phyloP scores from a whole-genome alignment of 2,329 filamentous ascomycete species.

The Colletotrichum falcatum region DNA sequence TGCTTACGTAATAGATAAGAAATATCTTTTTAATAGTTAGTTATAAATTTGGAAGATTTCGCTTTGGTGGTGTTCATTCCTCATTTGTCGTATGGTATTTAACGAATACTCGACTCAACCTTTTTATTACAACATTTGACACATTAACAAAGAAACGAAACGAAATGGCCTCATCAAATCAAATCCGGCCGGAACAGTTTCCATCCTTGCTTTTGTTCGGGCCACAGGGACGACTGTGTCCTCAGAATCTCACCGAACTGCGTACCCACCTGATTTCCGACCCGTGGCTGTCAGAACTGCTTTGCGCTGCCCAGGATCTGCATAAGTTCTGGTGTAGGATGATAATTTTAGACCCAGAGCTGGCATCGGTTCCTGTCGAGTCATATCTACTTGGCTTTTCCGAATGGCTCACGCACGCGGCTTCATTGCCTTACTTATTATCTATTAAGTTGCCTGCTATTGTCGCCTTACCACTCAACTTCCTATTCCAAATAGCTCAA shows the following conservation, averaged over 20 bases:
- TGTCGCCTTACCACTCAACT: constrained; percentile 13
- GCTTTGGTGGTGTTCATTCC: background rate
- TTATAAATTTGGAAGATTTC: background rate
- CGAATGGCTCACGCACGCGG: background rate
- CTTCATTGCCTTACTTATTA: background rate
- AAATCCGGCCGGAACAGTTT: background rate
- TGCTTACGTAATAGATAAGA: too few relatives aligned
- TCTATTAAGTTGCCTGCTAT: background rate
- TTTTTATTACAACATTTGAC: background rate
- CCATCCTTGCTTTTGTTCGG: constrained; percentile 19
- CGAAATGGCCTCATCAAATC: background rate
- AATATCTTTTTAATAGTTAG: too few relatives aligned
- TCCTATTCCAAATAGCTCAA: constrained; percentile 16
- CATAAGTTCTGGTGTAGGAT: background rate
- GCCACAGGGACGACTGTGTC: background rate
- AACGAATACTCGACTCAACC: background rate
- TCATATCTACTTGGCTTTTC: background rate
- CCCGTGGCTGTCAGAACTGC: background rate
- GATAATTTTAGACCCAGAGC: background rate
- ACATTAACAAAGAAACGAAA: background rate
- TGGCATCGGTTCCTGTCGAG: background rate
- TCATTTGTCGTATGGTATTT: background rate
- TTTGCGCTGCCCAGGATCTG: background rate
- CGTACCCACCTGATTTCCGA: background rate
- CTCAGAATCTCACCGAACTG: background rate